Conservation (phyloP, 805 yeast species). For the Suhomyces sp. region DNA sequence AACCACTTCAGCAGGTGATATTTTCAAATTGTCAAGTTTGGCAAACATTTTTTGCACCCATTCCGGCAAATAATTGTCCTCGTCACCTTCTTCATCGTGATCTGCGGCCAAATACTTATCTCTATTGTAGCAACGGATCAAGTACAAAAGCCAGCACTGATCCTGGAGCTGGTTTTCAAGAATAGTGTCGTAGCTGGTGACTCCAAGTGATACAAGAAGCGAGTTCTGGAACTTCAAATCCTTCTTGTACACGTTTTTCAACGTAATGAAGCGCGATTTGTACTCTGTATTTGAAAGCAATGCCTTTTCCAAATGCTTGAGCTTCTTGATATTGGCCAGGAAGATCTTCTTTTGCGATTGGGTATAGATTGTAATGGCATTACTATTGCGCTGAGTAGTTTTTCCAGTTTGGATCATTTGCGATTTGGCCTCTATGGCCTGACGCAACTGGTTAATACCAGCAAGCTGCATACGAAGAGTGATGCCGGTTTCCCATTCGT, state of each 20-base stretch:
- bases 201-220: conserved; percentile 55
- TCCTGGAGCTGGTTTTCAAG: conserved; percentile 48
- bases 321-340: conserved; percentile 42
- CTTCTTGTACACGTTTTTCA: conserved; percentile 54
- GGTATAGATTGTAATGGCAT: conserved; percentile 44
- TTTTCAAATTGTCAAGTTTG: conserved; percentile 30
- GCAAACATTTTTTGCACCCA: conserved; percentile 47
- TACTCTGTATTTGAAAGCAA: conserved; percentile 35
- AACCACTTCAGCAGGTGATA: conserved; percentile 52
- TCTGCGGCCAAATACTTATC: conserved; percentile 19
- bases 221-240: conserved; percentile 56
- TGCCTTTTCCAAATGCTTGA: conserved; percentile 45
- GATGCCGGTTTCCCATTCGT: conserved; percentile 44
- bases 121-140: conserved; percentile 56
- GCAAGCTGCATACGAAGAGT: conserved; percentile 58
- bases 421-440: conserved; percentile 52
- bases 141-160: conserved; percentile 60
- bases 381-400: conserved; percentile 7
- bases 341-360: conserved; percentile 48
- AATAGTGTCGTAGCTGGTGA: conserved; percentile 51
- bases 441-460: conserved; percentile 54
- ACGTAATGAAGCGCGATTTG: conserved; percentile 48
- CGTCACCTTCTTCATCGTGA: conserved; percentile 17
- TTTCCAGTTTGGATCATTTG: conserved; percentile 19
- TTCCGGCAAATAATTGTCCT: conserved; percentile 44